A percentile compares a stretch with the other conserved stretches of the same genome.
phyloP scores from a whole-genome alignment of 768 basidiomycete species.

The Tulasnella sp. region DNA sequence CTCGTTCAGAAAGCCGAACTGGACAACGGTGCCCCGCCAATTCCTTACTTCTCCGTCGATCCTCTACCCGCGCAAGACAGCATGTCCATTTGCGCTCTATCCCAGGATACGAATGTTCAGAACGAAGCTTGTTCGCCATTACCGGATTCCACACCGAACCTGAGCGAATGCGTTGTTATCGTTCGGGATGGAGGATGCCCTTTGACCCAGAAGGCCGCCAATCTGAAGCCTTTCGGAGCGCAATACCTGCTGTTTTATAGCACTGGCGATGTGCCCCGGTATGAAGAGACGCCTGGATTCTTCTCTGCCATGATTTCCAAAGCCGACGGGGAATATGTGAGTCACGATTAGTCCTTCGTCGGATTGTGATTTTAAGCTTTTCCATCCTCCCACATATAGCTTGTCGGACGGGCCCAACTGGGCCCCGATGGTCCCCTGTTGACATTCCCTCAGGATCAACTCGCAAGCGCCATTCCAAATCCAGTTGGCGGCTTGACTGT shows the following conservation, averaged over 20 bases:
- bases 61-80: slow-evolving; percentile 41
- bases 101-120: slow-evolving; percentile 40
- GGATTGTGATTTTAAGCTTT: not conserved
- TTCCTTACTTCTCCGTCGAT: slow-evolving; percentile 55
- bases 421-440: too few species aligned
- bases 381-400: not conserved
- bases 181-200: slow-evolving; percentile 46
- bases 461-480: not conserved
- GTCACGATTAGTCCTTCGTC: not conserved
- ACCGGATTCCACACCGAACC: slow-evolving; percentile 42
- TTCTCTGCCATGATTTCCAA: slow-evolving; percentile 54
- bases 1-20: not conserved
- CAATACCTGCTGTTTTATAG: slow-evolving; percentile 52
- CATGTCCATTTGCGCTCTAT: slow-evolving; percentile 45
- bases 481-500: slow-evolving; percentile 40
- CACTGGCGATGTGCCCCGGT: slow-evolving; percentile 47
- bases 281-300: slow-evolving; percentile 40
- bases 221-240: slow-evolving; percentile 58
- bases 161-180: slow-evolving; percentile 44
- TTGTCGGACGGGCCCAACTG: too few species aligned
- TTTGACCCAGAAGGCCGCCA: slow-evolving; percentile 52
- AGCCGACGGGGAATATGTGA: slow-evolving; percentile 50
- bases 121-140: slow-evolving; percentile 45
- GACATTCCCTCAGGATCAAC: slow-evolving; percentile 15
- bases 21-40: slow-evolving; percentile 46